Conservation (phyloP, 257 asterid genomes). For the Oldenlandia corymbosa region DNA sequence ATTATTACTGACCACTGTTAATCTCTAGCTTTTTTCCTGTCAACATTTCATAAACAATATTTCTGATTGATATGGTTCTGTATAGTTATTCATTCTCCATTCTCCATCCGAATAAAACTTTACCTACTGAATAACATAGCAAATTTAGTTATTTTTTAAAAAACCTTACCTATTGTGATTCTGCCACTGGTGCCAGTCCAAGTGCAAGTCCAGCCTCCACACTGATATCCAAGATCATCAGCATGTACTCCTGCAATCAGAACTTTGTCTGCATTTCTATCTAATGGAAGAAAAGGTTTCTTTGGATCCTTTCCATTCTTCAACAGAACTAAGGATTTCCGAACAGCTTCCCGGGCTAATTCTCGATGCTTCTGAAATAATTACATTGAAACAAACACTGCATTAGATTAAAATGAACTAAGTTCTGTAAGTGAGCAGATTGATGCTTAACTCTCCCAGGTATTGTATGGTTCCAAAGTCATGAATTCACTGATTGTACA, state of each 20-base stretch:
- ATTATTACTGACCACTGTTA: background rate
- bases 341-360: constrained; percentile 87
- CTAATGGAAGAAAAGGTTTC: constrained; percentile 73
- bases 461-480: background rate
- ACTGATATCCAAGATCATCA: constrained; percentile 95
- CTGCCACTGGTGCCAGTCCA: constrained; percentile 88
- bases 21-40: background rate
- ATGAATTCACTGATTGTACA: background rate
- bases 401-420: background rate
- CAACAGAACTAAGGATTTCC: constrained; percentile 79
- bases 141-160: no score
- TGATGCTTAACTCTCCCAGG: background rate
- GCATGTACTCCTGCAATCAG: constrained; percentile 92
- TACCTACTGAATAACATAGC: background rate
- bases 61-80: background rate
- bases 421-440: background rate
- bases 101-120: background rate
- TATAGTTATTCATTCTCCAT: background rate
- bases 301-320: constrained; percentile 86
- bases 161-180: constrained; percentile 69
- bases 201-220: constrained; percentile 94
- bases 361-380: constrained; percentile 53
- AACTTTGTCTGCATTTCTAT: constrained; percentile 62
- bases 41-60: background rate
- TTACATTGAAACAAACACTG: background rate